Evolutionary conservation across 164 flowering plant species (phyloP), one percentile per base, ranked within the genome.

Genomic region (Chimonanthus salicifolius): DNA sequence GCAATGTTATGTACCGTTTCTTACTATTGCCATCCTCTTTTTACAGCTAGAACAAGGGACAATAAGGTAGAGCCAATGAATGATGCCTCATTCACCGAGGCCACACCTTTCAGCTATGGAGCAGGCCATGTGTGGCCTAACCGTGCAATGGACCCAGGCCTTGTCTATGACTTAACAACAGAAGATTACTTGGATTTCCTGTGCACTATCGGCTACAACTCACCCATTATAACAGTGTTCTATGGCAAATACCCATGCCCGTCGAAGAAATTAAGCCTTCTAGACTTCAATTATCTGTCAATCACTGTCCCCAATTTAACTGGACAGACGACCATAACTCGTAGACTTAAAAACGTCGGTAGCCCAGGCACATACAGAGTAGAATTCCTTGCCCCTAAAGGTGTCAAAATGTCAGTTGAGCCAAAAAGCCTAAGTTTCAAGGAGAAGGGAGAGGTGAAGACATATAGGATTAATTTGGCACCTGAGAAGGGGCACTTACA

Each of bases 301-400:
- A 75, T 78, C 68, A 76, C 72, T 1, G 62, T 76, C 62, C 76
- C 75, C 16, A 49, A 18, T n/a, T 73, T 81, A 9, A 54, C 46
- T 20, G 54, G 60, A 3, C 10, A 64, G 46, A 63, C 65, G 15
- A 69, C 77, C 0, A 64, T 82, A 2, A 74, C 76, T 4, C 78
- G 98, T 66, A 91, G 45, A 7, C 75, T 90, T 0, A 92, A 79
- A 79, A 90, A 94, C 73, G 98, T 94, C 0, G 98, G 97, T 2
- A 0, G 78, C 0, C 91, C 92, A 0, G 84, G 84, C 3, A 85
- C 83, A 2, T 94, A 94, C 66, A 71, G 0, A 0, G 88, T 77
- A 0, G 62, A 64, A 4, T 74, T 89, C 5, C 72, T 48, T 11
- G 60, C 71, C 4, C 95, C 96, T 0, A 1, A 6, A 0, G 93